A percentile compares a stretch with the other conserved stretches of the same genome.
These are phyloP conservation scores for Colletotrichum higginsianum DNA, from an alignment of 2,329 filamentous ascomycete species.

Conservation along the genomic window DNA sequence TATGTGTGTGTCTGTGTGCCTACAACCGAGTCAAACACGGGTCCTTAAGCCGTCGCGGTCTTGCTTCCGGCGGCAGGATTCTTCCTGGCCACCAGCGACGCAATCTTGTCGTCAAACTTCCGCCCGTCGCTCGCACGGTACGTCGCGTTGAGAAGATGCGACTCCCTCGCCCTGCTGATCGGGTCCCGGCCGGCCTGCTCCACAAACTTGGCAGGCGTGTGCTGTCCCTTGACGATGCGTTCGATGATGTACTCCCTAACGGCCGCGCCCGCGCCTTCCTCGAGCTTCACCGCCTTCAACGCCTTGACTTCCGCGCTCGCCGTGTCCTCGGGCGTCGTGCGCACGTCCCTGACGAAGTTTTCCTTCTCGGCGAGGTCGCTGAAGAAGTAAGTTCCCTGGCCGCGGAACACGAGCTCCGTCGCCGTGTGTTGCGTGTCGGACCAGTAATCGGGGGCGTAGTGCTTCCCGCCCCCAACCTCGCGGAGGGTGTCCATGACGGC, in stretches of 20 bases:
- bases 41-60: slow-evolving; percentile 44
- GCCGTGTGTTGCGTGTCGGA: slow-evolving; percentile 2
- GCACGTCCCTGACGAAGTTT: slow-evolving; percentile 40
- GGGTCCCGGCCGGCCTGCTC: slow-evolving; percentile 46
- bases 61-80: slow-evolving; percentile 44
- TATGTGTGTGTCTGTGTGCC: background rate
- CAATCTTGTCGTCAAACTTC: slow-evolving; percentile 58
- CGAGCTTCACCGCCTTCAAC: slow-evolving; percentile 49
- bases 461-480: slow-evolving; percentile 52
- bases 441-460: slow-evolving; percentile 15
- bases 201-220: slow-evolving; percentile 54
- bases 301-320: slow-evolving; percentile 30
- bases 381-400: slow-evolving; percentile 24
- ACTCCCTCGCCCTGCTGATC: slow-evolving; percentile 52
- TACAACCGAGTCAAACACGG: background rate
- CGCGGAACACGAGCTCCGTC: background rate
- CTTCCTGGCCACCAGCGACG: slow-evolving; percentile 48
- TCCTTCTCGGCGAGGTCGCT: slow-evolving; percentile 46
- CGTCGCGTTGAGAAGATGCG: slow-evolving; percentile 56
- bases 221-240: slow-evolving; percentile 53
- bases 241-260: slow-evolving; percentile 53
- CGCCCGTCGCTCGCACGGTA: slow-evolving; percentile 53
- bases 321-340: slow-evolving; percentile 38
- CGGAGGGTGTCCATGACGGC: slow-evolving; percentile 55
- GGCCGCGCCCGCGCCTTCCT: slow-evolving; percentile 51